phyloP scores from a whole-genome alignment of 768 basidiomycete genomes.

The Hemileccinum rubropunctum region DNA sequence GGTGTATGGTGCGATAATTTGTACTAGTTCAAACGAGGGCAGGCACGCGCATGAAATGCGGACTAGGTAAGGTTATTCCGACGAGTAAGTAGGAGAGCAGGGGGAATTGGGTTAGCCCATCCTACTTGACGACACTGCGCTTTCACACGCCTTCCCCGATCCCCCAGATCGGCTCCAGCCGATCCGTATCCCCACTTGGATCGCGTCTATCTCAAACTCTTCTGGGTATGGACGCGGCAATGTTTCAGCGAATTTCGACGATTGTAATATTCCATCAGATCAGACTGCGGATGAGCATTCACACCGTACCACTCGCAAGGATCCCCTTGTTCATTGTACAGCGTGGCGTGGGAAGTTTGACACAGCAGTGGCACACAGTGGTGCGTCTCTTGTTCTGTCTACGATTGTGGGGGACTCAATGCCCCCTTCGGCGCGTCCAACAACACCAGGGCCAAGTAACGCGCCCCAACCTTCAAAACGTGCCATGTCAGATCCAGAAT shows the following conservation, averaged over 20 bases:
- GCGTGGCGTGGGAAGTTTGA: conserved; percentile 27
- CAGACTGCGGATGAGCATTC: too few species aligned
- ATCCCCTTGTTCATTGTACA: too few species aligned
- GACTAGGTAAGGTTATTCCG: not conserved
- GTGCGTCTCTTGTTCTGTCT: not conserved
- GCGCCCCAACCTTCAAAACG: conserved; percentile 10
- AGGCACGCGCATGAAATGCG: conserved; percentile 2
- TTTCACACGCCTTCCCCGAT: not conserved
- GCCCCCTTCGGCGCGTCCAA: conserved; percentile 25
- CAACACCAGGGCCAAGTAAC: conserved; percentile 15
- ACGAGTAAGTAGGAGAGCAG: not conserved
- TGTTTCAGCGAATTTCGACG: too few species aligned
- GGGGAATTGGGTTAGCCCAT: too few species aligned
- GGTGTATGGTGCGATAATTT: not conserved
- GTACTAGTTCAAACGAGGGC: conserved; percentile 8
- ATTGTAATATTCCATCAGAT: too few species aligned
- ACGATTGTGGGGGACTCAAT: conserved; percentile 10
- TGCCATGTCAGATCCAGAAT: conserved; percentile 25
- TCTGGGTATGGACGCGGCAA: too few species aligned
- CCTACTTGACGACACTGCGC: not conserved
- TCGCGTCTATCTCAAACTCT: too few species aligned
- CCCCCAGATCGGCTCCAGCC: not conserved
- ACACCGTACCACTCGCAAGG: too few species aligned
- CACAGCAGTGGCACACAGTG: not conserved
- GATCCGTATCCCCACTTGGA: too few species aligned